These are phyloP conservation scores for Fusarium cicatricum DNA, from an alignment of 2,329 filamentous ascomycete genomes.

Conservation along the genomic window DNA sequence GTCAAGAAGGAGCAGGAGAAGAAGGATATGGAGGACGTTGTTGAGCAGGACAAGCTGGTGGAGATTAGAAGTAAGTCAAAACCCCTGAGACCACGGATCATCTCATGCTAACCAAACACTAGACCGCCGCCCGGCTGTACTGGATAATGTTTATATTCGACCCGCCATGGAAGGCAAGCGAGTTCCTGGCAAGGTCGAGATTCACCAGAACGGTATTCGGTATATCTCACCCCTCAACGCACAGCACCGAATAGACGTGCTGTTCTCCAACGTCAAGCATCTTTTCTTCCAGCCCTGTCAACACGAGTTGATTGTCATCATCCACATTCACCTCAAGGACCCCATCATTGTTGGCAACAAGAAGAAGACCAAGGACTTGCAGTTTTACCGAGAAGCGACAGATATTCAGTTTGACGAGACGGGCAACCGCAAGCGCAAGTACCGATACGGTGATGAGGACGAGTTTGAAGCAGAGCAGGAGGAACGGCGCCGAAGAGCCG, in stretches of 20 bases:
- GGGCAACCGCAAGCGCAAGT: constrained; percentile 96
- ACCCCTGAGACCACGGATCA: neutral
- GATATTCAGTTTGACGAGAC: constrained; percentile 99
- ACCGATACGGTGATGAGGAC: constrained; percentile 96
- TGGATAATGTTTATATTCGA: constrained; percentile 95
- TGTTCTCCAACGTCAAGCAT: constrained; percentile 98
- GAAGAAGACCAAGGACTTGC: constrained; percentile 98
- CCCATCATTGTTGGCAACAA: constrained; percentile 97
- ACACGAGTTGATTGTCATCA: constrained; percentile 96
- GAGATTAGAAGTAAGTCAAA: constrained; percentile 83
- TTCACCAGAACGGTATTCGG: constrained; percentile 98
- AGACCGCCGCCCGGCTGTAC: constrained; percentile 88
- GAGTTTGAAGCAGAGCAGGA: constrained; percentile 99
- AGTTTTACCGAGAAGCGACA: constrained; percentile 97
- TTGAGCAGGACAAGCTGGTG: constrained; percentile 96
- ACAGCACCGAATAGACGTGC: constrained; percentile 86
- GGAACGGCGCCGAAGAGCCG: constrained; percentile 88
- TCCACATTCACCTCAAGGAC: constrained; percentile 97
- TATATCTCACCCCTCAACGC: constrained; percentile 85
- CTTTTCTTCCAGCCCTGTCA: constrained; percentile 98
- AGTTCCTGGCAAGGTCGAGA: constrained; percentile 93
- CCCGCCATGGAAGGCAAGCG: constrained; percentile 97
- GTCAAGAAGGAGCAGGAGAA: constrained; percentile 96
- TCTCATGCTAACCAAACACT: constrained; percentile 50
- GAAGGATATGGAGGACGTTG: constrained; percentile 99